Percentiles rank a stretch among this genome's conserved stretches.
Conservation (phyloP, 1,284 basidiomycete species). For the Heterobasidion occidentale region DNA sequence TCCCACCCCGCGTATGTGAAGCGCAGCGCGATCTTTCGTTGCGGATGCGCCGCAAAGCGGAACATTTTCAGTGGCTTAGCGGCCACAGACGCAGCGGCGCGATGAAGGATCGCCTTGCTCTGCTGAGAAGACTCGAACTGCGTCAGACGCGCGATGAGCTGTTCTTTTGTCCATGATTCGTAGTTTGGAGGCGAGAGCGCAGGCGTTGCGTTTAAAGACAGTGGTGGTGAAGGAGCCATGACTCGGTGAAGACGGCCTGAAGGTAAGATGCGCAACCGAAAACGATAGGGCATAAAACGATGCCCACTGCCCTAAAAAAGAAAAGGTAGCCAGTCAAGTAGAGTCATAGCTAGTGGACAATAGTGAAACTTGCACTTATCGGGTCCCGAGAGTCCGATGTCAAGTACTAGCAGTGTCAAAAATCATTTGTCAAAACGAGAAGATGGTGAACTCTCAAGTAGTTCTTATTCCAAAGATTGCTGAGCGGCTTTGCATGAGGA, state of each 20-base stretch:
- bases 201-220: not conserved
- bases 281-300: not conserved
- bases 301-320: not conserved
- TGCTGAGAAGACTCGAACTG: slow-evolving; percentile 28
- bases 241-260: not conserved
- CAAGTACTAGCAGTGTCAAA: no score
- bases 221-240: not conserved
- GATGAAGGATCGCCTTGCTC: not conserved
- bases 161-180: slow-evolving; percentile 55
- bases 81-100: slow-evolving; percentile 4
- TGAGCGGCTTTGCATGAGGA: slow-evolving; percentile 38
- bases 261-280: not conserved
- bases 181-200: slow-evolving; percentile 24
- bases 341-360: not conserved
- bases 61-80: slow-evolving; percentile 27
- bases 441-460: slow-evolving; percentile 20
- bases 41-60: slow-evolving; percentile 61
- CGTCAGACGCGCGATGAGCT: slow-evolving; percentile 55
- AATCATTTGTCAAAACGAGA: no score
- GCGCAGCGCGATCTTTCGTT: slow-evolving; percentile 86
- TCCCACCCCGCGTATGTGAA: slow-evolving; percentile 91
- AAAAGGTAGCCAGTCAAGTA: not conserved
- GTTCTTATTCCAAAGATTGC: slow-evolving; percentile 49
- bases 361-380: not conserved
- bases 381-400: no score